Evolutionary conservation across 75 land plant species (phyloP).

Genomic region (Sequoiadendron giganteum): DNA sequence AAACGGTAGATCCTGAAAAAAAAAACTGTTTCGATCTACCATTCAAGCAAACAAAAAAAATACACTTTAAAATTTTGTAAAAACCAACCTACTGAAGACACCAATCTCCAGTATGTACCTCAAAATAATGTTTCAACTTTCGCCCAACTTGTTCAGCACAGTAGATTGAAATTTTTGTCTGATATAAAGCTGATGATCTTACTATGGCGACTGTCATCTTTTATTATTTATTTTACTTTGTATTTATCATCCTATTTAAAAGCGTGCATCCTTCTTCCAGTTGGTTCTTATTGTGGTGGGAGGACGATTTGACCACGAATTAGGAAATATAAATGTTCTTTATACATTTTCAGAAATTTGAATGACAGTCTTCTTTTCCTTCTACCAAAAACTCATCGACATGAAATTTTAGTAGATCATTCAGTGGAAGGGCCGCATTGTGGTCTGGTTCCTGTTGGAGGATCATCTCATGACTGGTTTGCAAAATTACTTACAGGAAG

Average conservation of each 20-base stretch:
- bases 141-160: too few species aligned
- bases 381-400: slow-evolving; percentile 62
- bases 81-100: too few species aligned
- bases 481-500: neutral
- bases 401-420: slow-evolving; percentile 65
- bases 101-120: too few species aligned
- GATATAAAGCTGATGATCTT: neutral
- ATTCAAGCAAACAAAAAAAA: too few species aligned
- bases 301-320: slow-evolving; percentile 94
- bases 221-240: neutral
- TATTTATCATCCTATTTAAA: neutral
- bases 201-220: too few species aligned
- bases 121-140: too few species aligned
- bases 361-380: slow-evolving; percentile 81
- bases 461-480: slow-evolving; percentile 33
- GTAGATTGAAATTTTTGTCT: too few species aligned
- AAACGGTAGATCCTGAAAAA: too few species aligned
- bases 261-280: slow-evolving; percentile 28
- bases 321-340: slow-evolving; percentile 86
- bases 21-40: too few species aligned
- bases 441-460: slow-evolving; percentile 86
- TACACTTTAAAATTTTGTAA: too few species aligned
- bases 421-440: slow-evolving; percentile 90
- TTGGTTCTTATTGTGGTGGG: slow-evolving; percentile 81
- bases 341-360: slow-evolving; percentile 55